phyloP scores from a whole-genome alignment of 768 basidiomycete genomes.

The Ramaria rubella region DNA sequence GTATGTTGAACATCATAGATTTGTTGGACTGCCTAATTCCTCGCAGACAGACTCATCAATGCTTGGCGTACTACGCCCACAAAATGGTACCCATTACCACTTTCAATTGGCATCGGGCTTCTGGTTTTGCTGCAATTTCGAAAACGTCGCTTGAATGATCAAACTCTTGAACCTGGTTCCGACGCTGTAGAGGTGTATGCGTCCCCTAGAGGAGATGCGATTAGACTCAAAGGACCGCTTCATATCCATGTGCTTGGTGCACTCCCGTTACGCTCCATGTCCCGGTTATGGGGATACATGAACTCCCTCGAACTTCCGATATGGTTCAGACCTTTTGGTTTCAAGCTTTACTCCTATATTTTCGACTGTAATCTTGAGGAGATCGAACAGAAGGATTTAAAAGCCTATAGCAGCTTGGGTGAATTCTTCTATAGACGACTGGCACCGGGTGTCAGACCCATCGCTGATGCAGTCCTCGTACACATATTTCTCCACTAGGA shows the following conservation, averaged over 20 bases:
- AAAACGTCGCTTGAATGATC: constrained; percentile 41
- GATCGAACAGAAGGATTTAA: constrained; percentile 72
- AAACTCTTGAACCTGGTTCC: neutral
- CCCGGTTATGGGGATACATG: constrained; percentile 94
- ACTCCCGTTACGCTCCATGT: constrained; percentile 88
- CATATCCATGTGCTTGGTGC: constrained; percentile 97
- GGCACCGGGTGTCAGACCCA: constrained; percentile 74
- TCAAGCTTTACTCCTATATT: constrained; percentile 75
- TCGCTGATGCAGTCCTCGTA: constrained; percentile 69
- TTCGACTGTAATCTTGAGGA: constrained; percentile 96
- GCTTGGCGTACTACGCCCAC: constrained; percentile 87
- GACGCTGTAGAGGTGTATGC: constrained; percentile 10
- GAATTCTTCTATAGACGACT: constrained; percentile 93
- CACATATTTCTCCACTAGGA: constrained; percentile 17
- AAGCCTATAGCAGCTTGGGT: constrained; percentile 78
- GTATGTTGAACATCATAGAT: neutral
- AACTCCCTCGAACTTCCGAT: constrained; percentile 90
- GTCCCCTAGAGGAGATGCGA: constrained; percentile 40
- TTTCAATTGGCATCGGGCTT: constrained; percentile 85
- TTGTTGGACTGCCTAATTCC: neutral
- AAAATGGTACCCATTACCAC: constrained; percentile 91
- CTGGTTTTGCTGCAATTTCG: constrained; percentile 74
- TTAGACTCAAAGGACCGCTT: constrained; percentile 71
- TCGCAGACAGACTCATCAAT: constrained; percentile 39
- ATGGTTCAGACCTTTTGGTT: constrained; percentile 90